phyloP scores from a whole-genome alignment of 139 green algal species.

The Diplosphaera chodatii region DNA sequence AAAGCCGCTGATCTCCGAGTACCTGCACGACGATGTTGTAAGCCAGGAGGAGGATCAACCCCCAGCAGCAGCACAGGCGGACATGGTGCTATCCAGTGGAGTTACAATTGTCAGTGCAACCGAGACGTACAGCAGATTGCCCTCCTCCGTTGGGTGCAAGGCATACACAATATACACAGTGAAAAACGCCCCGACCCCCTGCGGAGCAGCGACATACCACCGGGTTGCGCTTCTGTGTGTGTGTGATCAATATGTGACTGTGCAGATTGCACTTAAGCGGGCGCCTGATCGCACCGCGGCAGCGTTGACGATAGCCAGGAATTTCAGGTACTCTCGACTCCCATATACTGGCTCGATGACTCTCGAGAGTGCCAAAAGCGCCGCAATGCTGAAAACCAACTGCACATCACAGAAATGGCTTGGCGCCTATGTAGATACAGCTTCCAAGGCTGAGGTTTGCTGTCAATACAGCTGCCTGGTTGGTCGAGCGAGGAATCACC shows the following conservation, averaged over 20 bases:
- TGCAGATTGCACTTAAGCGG: no score
- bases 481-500: conserved; percentile 14
- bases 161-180: conserved; percentile 57
- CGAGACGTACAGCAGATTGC: conserved; percentile 43
- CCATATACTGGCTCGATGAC: conserved; percentile 83
- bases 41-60: no score
- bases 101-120: no score
- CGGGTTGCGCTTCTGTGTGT: no score
- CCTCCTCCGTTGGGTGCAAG: conserved; percentile 21
- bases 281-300: conserved; percentile 5
- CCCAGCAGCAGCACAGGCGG: no score
- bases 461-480: no score
- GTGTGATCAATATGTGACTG: no score
- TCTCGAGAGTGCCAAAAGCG: conserved; percentile 60
- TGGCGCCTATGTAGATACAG: no score
- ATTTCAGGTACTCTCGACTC: conserved; percentile 70
- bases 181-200: conserved; percentile 47
- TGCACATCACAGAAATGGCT: conserved; percentile 41
- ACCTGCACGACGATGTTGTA: conserved; percentile 38
- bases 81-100: no score
- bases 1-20: conserved; percentile 72
- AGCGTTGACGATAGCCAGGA: conserved; percentile 58
- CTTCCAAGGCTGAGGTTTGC: no score
- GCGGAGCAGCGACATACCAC: no score
- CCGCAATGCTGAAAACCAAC: conserved; percentile 45